Conservation (phyloP, 495 filamentous ascomycete species). For the Talaromyces adpressus region DNA sequence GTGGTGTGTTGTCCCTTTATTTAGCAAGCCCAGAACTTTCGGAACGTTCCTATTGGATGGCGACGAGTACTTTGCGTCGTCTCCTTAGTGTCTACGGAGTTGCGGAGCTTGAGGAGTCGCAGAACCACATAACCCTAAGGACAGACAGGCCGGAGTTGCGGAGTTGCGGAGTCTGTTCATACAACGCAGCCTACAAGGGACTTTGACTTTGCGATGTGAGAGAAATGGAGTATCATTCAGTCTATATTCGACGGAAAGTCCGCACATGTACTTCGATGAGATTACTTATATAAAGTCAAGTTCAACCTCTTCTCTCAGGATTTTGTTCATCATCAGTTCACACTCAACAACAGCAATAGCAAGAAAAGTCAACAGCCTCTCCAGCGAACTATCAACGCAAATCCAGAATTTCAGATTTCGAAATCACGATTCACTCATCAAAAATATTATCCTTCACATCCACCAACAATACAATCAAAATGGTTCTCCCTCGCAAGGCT, state of each 20-base stretch:
- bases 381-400: too few species aligned
- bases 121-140: background rate
- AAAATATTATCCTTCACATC: background rate
- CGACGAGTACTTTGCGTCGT: background rate
- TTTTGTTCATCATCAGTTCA: too few species aligned
- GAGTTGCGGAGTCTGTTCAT: conserved; percentile 8
- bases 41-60: too few species aligned
- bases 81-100: background rate
- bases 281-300: too few species aligned
- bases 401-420: background rate
- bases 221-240: background rate
- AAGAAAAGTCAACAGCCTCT: too few species aligned
- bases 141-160: conserved; percentile 1
- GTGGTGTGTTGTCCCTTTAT: too few species aligned
- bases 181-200: background rate
- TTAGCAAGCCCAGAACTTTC: too few species aligned
- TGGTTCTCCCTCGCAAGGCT: conserved; percentile 34
- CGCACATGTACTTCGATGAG: too few species aligned
- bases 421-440: background rate
- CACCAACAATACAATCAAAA: conserved; percentile 11
- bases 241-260: too few species aligned
- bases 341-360: too few species aligned
- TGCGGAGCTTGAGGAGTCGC: background rate
- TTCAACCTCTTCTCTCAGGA: too few species aligned
- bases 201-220: background rate